Base-by-base conservation (phyloP, 2,329 filamentous ascomycete species). In the Diaporthe citri region DNA sequence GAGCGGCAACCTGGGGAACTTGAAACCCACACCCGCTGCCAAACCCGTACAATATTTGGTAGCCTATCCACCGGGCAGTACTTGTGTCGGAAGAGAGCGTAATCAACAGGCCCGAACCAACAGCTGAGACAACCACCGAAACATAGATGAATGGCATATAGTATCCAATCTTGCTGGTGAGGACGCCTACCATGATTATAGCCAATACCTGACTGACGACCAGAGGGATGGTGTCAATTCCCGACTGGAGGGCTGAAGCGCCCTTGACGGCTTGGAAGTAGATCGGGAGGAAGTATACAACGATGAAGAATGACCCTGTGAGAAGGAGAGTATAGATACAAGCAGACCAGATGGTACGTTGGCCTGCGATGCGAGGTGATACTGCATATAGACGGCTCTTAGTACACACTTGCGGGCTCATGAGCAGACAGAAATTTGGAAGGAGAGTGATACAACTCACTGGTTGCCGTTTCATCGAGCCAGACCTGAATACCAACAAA, bases 231-330 rank as follows among this genome's bases (percentile, higher is more conserved):
- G 77, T 79, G 56, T 79, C 66, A 31, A 80, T 60, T 7, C 78
- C 78, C 15, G 78, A 79, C 39, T 71, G 67, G 15, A 79, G 62
- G n/a, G 78, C 78, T 7, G 76, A 79, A 15, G 78, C 82, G 9
- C 80, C 80, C 4, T 79, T 77, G 69, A 84, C 78, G 1, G 81
- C 81, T 74, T 84, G 83, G 75, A 84, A 84, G 81, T 82, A 84
- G 69, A 84, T 79, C 0, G 87, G 87, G 3, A 88, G 81, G 77
- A 88, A 88, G 78, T 85, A 89, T 5, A 84, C 82, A 39, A 85
- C 78, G 43, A 87, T 79, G 39, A 88, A 82, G 60, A 88, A 82
- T 0, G 84, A 82, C 5, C 83, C 83, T n/a, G 85, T 85, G 4
- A 85, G 79, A 73, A 83, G 84, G 71, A 87, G 83, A 7, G 82